These are phyloP conservation scores for Ustilago bromivora DNA, from an alignment of 1,284 basidiomycete species.

Conservation along the genomic window DNA sequence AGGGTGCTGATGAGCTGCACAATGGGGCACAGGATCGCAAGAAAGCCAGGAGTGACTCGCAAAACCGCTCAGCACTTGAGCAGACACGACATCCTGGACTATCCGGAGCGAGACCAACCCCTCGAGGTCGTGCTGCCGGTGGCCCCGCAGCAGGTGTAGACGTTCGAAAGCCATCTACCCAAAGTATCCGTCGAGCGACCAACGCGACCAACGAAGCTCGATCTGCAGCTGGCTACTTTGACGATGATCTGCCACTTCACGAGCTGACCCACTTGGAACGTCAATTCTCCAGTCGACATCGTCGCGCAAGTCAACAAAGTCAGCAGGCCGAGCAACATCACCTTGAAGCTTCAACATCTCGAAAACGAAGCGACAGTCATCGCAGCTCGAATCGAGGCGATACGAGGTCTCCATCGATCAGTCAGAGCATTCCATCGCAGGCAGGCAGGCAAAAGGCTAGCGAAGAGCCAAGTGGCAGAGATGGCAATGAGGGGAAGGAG, in stretches of 20 bases:
- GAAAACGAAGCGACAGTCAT: conserved; percentile 7
- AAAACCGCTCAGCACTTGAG: conserved; percentile 18
- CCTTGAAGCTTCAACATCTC: conserved; percentile 15
- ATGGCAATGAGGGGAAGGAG: not conserved
- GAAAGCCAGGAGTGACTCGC: conserved; percentile 9
- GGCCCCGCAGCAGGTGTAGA: conserved; percentile 36
- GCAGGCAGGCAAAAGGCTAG: not conserved
- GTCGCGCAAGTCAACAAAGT: conserved; percentile 10
- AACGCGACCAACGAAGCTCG: not conserved
- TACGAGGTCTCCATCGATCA: conserved; percentile 17
- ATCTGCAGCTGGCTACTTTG: conserved; percentile 14
- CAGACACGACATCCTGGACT: conserved; percentile 40
- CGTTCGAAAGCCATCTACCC: conserved; percentile 21
- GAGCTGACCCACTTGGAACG: conserved; percentile 16
- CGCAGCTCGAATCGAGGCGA: conserved; percentile 5
- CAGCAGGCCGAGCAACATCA: conserved; percentile 4
- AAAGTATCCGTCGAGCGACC: conserved; percentile 15
- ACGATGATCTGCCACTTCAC: conserved; percentile 3
- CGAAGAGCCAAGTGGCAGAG: not conserved
- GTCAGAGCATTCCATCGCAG: conserved; percentile 18
- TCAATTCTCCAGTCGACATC: conserved; percentile 6
- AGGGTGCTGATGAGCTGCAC: conserved; percentile 18
- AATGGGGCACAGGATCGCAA: conserved; percentile 3
- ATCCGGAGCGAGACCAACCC: conserved; percentile 24
- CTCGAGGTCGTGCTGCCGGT: conserved; percentile 27